phyloP scores from a whole-genome alignment of 73 alveolate genomes.

The Paramecium octaurelia region DNA sequence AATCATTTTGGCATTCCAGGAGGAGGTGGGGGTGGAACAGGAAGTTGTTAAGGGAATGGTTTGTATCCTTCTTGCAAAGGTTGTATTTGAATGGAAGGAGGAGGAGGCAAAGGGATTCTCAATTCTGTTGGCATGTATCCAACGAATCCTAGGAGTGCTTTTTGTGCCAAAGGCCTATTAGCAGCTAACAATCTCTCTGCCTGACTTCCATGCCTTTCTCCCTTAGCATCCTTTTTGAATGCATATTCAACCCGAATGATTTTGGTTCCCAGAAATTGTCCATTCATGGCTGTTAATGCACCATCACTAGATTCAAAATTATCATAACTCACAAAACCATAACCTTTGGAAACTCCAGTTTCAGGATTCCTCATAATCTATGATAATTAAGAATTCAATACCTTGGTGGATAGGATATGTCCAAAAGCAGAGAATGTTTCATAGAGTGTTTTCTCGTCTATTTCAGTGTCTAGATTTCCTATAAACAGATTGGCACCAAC shows the following conservation, averaged over 20 bases:
- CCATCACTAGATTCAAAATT: slow-evolving; percentile 89
- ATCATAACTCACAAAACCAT: slow-evolving; percentile 97
- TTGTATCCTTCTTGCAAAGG: slow-evolving; percentile 50
- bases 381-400: neutral
- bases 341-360: slow-evolving; percentile 89
- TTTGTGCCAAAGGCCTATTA: slow-evolving; percentile 48
- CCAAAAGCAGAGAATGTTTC: slow-evolving; percentile 99
- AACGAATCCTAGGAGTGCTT: slow-evolving; percentile 16
- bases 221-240: slow-evolving; percentile 60
- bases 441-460: slow-evolving; percentile 97
- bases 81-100: slow-evolving; percentile 46
- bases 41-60: slow-evolving; percentile 21
- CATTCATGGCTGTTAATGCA: slow-evolving; percentile 60
- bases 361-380: slow-evolving; percentile 91
- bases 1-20: neutral
- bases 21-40: slow-evolving; percentile 62
- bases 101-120: slow-evolving; percentile 56
- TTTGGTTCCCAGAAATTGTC: slow-evolving; percentile 54
- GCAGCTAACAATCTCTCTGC: slow-evolving; percentile 61
- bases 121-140: slow-evolving; percentile 36
- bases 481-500: slow-evolving; percentile 99
- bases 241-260: slow-evolving; percentile 61
- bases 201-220: slow-evolving; percentile 62
- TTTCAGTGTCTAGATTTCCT: slow-evolving; percentile 98
- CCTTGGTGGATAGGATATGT: slow-evolving; percentile 81